Base-by-base conservation (phyloP, 306 rosid genomes). In the Cucurbita maxima region DNA sequence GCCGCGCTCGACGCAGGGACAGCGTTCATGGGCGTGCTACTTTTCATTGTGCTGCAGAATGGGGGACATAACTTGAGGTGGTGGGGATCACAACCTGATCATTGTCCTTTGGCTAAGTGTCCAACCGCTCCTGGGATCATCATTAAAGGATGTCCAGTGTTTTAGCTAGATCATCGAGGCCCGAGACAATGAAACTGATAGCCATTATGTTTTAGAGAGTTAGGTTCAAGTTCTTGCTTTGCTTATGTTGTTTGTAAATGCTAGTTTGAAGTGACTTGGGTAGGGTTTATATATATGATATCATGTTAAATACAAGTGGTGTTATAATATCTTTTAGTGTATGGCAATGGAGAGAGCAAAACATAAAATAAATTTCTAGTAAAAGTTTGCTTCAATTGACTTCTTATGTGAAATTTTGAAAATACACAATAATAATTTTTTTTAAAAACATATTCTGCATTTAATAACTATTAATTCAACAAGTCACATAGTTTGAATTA, bases 1-100 rank as follows among this genome's bases (percentile, higher is more conserved):
- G 99, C 97, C 0, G 99, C 97, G 40, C 76, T 95, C 34, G 99
- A 95, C 78, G 97, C 99, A 0, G 99, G 99, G 37, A 95, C 99
- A 0, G 99, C 97, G 19, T 89, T 95, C 73, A 95, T 95, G 99
- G 99, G 92, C 7, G 99, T 95, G 40, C 76, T 95, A 1, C 53
- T 95, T 22, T 95, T 95, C 88, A 89, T 95, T 38, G 90, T 86
- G 0, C 58, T 95, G 75, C 99, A 91, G 73, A 95, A 95, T 56
- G 82, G 82, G 40, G 88, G 88, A 22, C 81, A 63, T 54, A 68
- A 9, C 41, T 76, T 95, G 61, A 88, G 85, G 54, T 95, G 99
- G 99, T 95, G 99, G 99, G 99, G 99, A 36, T 76, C 85, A 30
- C 78, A 87, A 9, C 53, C 76, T 10, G 99, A 95, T 74, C 99